A percentile compares a stretch with the other conserved stretches of the same genome.
Conservation (phyloP, 2,329 filamentous ascomycete species). For the Diplocarpon rosae region DNA sequence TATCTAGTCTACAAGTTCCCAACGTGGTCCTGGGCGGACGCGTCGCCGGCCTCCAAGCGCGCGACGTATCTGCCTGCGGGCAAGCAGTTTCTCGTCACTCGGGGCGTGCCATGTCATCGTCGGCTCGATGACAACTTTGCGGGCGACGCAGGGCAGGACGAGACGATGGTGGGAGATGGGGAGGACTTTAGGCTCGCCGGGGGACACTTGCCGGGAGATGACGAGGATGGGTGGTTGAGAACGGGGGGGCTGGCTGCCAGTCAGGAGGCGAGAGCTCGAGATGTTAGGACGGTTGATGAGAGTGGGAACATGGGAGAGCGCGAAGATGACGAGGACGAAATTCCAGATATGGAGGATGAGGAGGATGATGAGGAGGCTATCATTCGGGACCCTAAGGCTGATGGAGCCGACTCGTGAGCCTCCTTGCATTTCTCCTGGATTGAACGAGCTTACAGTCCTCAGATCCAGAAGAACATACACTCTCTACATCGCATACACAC, state of each 20-base stretch:
- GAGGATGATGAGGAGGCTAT: conserved; percentile 92
- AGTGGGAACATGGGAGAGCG: conserved; percentile 73
- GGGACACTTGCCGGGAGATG: conserved; percentile 38
- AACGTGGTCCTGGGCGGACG: conserved; percentile 93
- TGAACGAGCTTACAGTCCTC: conserved; percentile 6
- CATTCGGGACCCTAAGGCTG: conserved; percentile 56
- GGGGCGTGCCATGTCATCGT: conserved; percentile 86
- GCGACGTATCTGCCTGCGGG: conserved; percentile 71
- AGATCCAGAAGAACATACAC: conserved; percentile 89
- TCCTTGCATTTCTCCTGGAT: background rate
- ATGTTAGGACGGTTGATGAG: conserved; percentile 83
- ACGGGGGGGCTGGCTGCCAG: conserved; percentile 70
- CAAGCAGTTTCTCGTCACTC: conserved; percentile 92
- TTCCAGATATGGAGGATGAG: conserved; percentile 97
- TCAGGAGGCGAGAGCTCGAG: conserved; percentile 63
- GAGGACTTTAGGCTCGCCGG: conserved; percentile 46
- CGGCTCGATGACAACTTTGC: conserved; percentile 90
- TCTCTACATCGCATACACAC: conserved; percentile 95
- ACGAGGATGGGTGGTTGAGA: conserved; percentile 84
- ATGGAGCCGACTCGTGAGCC: conserved; percentile 24
- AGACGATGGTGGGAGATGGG: conserved; percentile 74
- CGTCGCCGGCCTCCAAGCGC: conserved; percentile 68
- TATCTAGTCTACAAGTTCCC: conserved; percentile 99
- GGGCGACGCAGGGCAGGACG: conserved; percentile 74
- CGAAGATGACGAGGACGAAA: conserved; percentile 66